A percentile compares a stretch with the other conserved stretches of the same genome.
phyloP scores from a whole-genome alignment of 805 yeast genomes.

The Candida michaelii region DNA sequence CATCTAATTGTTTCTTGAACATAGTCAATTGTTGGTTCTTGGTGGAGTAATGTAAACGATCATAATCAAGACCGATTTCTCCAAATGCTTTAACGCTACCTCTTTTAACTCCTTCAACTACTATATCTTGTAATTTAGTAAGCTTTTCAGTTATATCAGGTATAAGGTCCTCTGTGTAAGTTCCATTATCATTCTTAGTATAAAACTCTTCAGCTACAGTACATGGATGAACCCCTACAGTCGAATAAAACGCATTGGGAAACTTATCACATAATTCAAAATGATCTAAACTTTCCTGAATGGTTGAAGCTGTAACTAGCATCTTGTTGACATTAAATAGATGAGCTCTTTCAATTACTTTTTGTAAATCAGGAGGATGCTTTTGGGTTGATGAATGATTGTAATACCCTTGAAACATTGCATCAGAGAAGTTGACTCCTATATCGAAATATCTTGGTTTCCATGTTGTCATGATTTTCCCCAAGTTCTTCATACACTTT shows the following conservation, averaged over 20 bases:
- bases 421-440: conserved; percentile 79
- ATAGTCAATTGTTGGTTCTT: conserved; percentile 63
- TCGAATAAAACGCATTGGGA: conserved; percentile 45
- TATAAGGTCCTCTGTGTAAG: conserved; percentile 33
- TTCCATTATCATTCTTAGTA: conserved; percentile 17
- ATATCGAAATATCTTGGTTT: conserved; percentile 42
- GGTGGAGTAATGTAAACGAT: conserved; percentile 75
- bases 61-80: conserved; percentile 94
- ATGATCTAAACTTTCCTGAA: conserved; percentile 65
- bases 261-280: conserved; percentile 50
- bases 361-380: conserved; percentile 66
- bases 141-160: conserved; percentile 43
- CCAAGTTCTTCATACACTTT: not conserved
- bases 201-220: conserved; percentile 54
- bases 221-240: conserved; percentile 97
- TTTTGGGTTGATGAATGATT: conserved; percentile 54
- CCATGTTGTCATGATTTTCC: conserved; percentile 7
- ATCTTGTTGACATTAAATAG: conserved; percentile 63
- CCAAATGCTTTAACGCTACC: conserved; percentile 82
- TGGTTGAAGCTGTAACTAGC: conserved; percentile 81
- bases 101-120: conserved; percentile 43
- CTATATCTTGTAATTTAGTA: conserved; percentile 47
- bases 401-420: conserved; percentile 82
- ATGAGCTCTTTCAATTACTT: conserved; percentile 67
- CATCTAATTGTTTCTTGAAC: conserved; percentile 72